A percentile compares a stretch with the other conserved stretches of the same genome.
These are phyloP conservation scores for Raffaelea arxii DNA, from an alignment of 2,329 filamentous ascomycete genomes.

Conservation along the genomic window DNA sequence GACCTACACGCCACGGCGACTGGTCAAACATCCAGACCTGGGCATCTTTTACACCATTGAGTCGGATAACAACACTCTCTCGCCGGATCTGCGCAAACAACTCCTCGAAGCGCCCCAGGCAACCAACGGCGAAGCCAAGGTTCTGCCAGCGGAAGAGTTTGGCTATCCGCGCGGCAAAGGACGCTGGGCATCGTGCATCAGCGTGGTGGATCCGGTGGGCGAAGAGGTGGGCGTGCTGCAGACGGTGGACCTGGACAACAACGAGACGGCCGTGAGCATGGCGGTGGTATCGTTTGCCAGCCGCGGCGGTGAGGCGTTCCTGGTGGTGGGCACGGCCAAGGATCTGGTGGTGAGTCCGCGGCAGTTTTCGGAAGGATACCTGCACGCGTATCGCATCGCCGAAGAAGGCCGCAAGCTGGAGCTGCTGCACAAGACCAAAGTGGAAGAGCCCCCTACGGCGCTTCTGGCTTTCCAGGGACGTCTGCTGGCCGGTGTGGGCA, in stretches of 20 bases:
- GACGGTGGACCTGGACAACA: constrained; percentile 74
- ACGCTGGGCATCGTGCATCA: constrained; percentile 94
- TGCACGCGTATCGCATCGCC: constrained; percentile 85
- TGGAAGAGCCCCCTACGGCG: constrained; percentile 84
- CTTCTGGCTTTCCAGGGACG: constrained; percentile 88
- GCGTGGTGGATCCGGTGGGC: constrained; percentile 73
- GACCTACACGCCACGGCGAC: constrained; percentile 79
- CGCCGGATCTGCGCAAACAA: constrained; percentile 64
- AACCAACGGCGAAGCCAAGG: constrained; percentile 61
- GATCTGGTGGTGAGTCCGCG: constrained; percentile 74
- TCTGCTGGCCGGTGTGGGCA: constrained; percentile 75
- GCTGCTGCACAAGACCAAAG: constrained; percentile 92
- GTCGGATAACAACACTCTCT: constrained; percentile 83
- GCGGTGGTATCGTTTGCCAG: constrained; percentile 78
- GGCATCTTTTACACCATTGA: constrained; percentile 92
- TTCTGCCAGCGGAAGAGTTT: constrained; percentile 72
- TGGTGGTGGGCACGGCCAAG: constrained; percentile 91
- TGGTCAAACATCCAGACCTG: constrained; percentile 79
- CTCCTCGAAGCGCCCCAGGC: constrained; percentile 62
- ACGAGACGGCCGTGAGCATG: constrained; percentile 84
- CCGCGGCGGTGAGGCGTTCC: constrained; percentile 78
- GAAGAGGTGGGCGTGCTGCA: constrained; percentile 62
- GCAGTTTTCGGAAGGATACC: constrained; percentile 67
- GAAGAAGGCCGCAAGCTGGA: constrained; percentile 82
- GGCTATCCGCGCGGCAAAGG: constrained; percentile 76